Percentiles rank a stretch among this genome's conserved stretches.
These are phyloP conservation scores for Ceratocystis eucalypticola DNA, from an alignment of 2,329 filamentous ascomycete species.

Conservation along the genomic window DNA sequence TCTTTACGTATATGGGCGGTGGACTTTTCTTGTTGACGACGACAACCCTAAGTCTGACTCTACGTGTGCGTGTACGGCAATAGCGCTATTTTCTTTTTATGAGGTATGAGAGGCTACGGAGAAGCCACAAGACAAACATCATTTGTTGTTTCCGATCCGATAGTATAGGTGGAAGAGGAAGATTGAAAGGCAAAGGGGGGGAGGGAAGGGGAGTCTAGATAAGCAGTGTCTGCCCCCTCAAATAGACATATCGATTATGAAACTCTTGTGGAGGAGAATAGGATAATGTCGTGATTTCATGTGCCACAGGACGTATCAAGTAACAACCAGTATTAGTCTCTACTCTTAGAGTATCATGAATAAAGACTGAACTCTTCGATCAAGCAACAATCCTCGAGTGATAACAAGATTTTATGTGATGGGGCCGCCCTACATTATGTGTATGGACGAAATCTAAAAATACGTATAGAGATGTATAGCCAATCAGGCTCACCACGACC, in stretches of 20 bases:
- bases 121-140: neutral
- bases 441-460: no score
- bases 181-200: neutral
- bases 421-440: neutral
- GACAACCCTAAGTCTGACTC: neutral
- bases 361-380: neutral
- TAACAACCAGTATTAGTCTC: neutral
- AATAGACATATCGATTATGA: neutral
- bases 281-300: neutral
- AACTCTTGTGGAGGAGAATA: neutral
- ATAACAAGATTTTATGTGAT: neutral
- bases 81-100: slow-evolving; percentile 11
- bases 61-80: slow-evolving; percentile 1
- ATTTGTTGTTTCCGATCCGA: neutral
- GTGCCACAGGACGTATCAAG: neutral
- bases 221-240: neutral
- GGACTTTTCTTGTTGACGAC: slow-evolving; percentile 11
- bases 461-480: no score
- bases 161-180: neutral
- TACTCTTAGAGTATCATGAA: neutral
- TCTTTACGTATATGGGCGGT: slow-evolving; percentile 1
- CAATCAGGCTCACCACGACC: no score
- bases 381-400: neutral
- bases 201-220: neutral
- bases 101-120: neutral